phyloP scores from a whole-genome alignment of 257 asterid genomes.

The Solanum medicagineum region DNA sequence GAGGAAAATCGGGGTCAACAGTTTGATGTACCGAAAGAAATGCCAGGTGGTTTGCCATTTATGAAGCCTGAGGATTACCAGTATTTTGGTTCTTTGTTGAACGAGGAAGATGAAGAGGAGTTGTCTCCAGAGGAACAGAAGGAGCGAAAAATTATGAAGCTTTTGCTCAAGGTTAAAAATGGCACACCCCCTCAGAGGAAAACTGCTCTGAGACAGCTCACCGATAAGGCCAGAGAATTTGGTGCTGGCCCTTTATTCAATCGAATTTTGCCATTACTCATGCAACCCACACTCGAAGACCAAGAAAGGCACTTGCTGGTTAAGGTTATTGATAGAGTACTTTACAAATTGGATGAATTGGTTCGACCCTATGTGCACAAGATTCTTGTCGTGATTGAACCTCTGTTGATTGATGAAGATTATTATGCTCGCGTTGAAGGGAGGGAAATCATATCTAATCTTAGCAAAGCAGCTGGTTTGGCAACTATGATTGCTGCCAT shows the following conservation, averaged over 20 bases:
- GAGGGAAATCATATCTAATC: slow-evolving; percentile 89
- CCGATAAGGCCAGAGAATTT: slow-evolving; percentile 87
- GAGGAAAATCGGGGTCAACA: slow-evolving; percentile 80
- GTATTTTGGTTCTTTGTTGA: slow-evolving; percentile 60
- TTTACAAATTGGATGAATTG: slow-evolving; percentile 79
- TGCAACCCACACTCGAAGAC: slow-evolving; percentile 94
- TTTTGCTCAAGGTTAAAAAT: slow-evolving; percentile 74
- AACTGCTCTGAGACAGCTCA: slow-evolving; percentile 87
- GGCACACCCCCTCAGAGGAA: slow-evolving; percentile 97
- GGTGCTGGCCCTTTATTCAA: slow-evolving; percentile 92
- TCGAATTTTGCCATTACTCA: slow-evolving; percentile 79
- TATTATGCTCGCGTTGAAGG: slow-evolving; percentile 97
- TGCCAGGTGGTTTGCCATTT: slow-evolving; percentile 81
- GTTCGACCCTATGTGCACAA: slow-evolving; percentile 94
- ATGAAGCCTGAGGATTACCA: slow-evolving; percentile 91
- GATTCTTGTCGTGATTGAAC: slow-evolving; percentile 89
- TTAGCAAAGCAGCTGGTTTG: slow-evolving; percentile 92
- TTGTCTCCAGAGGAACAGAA: slow-evolving; percentile 78
- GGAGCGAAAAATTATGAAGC: slow-evolving; percentile 87
- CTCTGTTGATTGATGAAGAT: slow-evolving; percentile 85
- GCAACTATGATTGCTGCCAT: slow-evolving; percentile 98
- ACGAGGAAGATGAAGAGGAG: slow-evolving; percentile 69
- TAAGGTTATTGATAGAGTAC: slow-evolving; percentile 83
- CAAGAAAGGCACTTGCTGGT: slow-evolving; percentile 87
- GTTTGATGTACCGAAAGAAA: slow-evolving; percentile 75